Evolutionary conservation across 2,329 filamentous ascomycete species (phyloP).

Genomic region (Didymellaceae sp.): DNA sequence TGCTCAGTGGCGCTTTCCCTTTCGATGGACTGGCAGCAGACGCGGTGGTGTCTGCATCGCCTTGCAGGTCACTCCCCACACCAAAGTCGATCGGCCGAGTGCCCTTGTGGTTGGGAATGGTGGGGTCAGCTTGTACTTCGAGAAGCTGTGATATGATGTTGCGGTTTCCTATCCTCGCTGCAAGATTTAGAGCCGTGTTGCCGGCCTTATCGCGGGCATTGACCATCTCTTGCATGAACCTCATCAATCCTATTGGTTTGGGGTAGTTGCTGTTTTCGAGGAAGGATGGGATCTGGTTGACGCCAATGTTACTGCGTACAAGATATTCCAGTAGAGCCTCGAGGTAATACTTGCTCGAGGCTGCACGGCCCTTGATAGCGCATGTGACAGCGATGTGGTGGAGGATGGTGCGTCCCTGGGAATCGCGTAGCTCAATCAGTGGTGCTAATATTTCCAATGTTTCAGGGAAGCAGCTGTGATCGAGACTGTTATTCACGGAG

Average conservation of each 20-base stretch:
- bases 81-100: constrained; percentile 93
- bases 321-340: constrained; percentile 95
- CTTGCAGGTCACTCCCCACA: constrained; percentile 72
- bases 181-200: constrained; percentile 93
- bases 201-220: constrained; percentile 93
- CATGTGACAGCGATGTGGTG: constrained; percentile 97
- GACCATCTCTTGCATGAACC: constrained; percentile 97
- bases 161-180: constrained; percentile 87
- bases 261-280: constrained; percentile 61
- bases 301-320: constrained; percentile 69
- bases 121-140: constrained; percentile 93
- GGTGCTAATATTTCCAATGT: constrained; percentile 86
- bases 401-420: constrained; percentile 87
- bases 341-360: constrained; percentile 93
- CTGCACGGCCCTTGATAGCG: constrained; percentile 89
- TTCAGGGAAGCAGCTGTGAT: constrained; percentile 88
- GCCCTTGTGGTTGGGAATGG: constrained; percentile 87
- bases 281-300: constrained; percentile 41
- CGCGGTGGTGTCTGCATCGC: constrained; percentile 37
- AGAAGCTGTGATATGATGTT: constrained; percentile 97
- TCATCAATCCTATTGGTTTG: constrained; percentile 81
- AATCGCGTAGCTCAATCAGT: constrained; percentile 89
- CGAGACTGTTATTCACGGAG: constrained; percentile 91
- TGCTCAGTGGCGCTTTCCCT: constrained; percentile 48
- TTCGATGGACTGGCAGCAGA: constrained; percentile 49